These are phyloP conservation scores for Echites panduratus DNA, from an alignment of 257 asterid species.

Conservation along the genomic window DNA sequence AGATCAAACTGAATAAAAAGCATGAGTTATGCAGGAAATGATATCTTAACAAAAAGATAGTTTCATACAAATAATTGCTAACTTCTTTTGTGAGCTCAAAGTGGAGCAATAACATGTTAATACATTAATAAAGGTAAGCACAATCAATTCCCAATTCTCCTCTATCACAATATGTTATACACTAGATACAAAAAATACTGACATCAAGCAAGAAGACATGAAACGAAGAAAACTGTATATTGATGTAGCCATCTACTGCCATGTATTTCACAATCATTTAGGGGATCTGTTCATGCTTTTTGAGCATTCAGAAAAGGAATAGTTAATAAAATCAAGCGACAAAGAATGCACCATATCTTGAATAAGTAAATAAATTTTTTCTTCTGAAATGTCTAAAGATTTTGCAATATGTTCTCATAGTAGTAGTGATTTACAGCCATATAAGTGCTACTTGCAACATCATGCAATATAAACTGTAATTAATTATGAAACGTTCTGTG, in stretches of 20 bases:
- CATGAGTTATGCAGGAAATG: neutral
- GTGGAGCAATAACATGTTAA: constrained; percentile 16
- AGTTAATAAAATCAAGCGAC: neutral
- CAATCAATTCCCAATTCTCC: neutral
- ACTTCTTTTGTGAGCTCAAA: neutral
- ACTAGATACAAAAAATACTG: neutral
- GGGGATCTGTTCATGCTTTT: neutral
- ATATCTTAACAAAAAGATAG: neutral
- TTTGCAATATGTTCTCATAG: constrained; percentile 3
- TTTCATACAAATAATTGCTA: neutral
- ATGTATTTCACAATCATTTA: neutral
- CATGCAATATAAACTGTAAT: constrained; percentile 1
- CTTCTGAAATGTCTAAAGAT: neutral
- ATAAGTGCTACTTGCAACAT: constrained; percentile 3
- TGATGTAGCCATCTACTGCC: neutral
- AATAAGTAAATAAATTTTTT: neutral
- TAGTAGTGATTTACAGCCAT: neutral
- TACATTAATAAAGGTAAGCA: neutral
- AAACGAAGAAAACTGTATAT: neutral
- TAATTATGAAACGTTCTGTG: neutral
- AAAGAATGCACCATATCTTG: neutral
- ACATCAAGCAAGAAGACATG: neutral
- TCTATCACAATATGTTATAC: neutral
- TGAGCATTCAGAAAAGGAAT: neutral
- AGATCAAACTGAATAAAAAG: neutral